A percentile compares a stretch with the other conserved stretches of the same genome.
Conservation (phyloP, 495 filamentous ascomycete species). For the Neurospora tetraspora region DNA sequence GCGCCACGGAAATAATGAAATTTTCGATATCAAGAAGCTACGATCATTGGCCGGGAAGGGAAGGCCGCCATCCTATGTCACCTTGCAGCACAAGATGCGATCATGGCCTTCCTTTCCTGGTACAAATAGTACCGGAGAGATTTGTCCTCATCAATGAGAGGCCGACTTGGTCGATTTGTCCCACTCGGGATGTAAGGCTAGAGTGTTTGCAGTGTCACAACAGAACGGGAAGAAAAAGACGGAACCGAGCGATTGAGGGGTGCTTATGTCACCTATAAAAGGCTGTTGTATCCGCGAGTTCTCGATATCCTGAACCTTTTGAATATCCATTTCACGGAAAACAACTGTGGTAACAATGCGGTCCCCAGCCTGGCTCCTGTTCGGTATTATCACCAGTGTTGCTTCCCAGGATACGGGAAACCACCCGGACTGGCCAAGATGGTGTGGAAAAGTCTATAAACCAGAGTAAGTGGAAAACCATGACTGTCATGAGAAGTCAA, state of each 20-base stretch:
- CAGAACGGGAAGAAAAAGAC: neutral
- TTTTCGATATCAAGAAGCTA: neutral
- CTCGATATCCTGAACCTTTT: neutral
- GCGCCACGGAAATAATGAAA: neutral
- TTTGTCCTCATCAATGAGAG: neutral
- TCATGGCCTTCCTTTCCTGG: neutral
- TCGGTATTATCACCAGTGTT: neutral
- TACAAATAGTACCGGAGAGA: neutral
- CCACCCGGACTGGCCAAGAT: constrained; percentile 38
- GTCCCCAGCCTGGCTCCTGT: neutral
- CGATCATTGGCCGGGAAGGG: neutral
- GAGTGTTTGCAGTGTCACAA: neutral
- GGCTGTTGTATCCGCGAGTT: neutral
- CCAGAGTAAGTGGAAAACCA: constrained; percentile 23
- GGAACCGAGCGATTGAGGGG: neutral
- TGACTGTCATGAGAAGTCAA: neutral
- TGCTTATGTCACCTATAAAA: neutral
- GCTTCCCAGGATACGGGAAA: constrained; percentile 26
- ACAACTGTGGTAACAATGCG: neutral
- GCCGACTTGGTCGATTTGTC: neutral
- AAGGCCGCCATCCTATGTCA: neutral
- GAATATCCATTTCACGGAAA: neutral
- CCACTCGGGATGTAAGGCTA: neutral
- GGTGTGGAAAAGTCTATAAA: constrained; percentile 53
- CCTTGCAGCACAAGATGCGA: neutral